Evolutionary conservation across 352 stramenopile genomes (phyloP), one percentile per base, ranked within the genome.

Genomic region (Phytophthora constricta): DNA sequence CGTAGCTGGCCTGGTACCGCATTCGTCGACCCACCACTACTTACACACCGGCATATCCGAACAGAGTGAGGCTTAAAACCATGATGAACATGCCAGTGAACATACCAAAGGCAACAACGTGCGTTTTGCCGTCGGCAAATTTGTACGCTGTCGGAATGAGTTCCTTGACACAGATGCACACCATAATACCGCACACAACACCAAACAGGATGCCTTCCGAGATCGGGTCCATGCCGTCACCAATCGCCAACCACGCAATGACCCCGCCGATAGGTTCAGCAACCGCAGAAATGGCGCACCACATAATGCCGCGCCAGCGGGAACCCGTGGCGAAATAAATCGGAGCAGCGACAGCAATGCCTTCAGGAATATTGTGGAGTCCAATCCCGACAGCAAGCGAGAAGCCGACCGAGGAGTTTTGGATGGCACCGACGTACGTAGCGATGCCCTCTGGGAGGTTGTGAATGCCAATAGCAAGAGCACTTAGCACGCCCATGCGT

Each of bases 281-380:
- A 17, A 92, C 22, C 11, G 94, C 95, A 8, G 87, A 96, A 46
- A 98, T 72, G 16, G 88, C 67, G 27, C 90, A 96, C 89, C 92
- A 98, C 51, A 94, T 78, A 68, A 99, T 98, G 1, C 92, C 96
- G 37, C 96, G 96, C 70, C 84, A 91, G 10, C 93, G 85, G 50
- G 89, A 97, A 5, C 94, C 95, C n/a, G 96, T 98, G 7, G 95
- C 93, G 65, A 98, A 99, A 74, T 98, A 99, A 34, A 99, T 97
- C 3, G 96, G 96, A 10, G 98, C 84, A 19, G 95, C 90, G 17
- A 99, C 93, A 53, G 93, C 97, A 34, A 99, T 83, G 2, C 97
- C 97, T 63, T 99, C 96, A 1, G 96, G 94, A 58, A 99, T 98
- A 70, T 99, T 99, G 79, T 99, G 96, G 23, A 99, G 89, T 5